Evolutionary conservation across 345 rosid species (phyloP).

Genomic region (Populus ilicifolia): DNA sequence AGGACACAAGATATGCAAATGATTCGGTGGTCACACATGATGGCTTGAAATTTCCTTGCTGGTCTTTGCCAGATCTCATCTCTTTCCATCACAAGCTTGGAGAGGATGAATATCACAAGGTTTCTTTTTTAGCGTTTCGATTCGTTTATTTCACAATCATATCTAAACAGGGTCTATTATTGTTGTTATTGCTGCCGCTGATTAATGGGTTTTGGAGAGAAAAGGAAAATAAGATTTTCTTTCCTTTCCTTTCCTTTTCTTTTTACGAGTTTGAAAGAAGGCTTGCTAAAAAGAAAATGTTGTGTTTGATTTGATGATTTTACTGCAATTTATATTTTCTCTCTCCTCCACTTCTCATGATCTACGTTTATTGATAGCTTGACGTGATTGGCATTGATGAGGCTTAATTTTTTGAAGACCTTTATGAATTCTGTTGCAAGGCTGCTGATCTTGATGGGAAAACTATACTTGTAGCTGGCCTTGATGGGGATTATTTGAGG

Average conservation of each 20-base stretch:
- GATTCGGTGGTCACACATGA: slow-evolving; percentile 83
- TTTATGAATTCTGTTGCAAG: slow-evolving; percentile 80
- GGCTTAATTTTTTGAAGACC: slow-evolving; percentile 89
- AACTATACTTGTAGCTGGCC: slow-evolving; percentile 67
- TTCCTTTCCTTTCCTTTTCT: background rate
- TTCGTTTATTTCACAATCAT: background rate
- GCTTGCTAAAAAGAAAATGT: no score
- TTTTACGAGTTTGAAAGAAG: background rate
- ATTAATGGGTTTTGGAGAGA: background rate
- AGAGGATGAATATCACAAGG: slow-evolving; percentile 60
- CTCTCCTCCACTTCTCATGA: background rate
- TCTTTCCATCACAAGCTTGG: slow-evolving; percentile 52
- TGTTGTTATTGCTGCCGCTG: background rate
- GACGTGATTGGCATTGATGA: slow-evolving; percentile 94
- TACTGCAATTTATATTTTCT: no score
- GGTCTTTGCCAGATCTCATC: slow-evolving; percentile 71
- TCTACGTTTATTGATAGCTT: slow-evolving; percentile 37
- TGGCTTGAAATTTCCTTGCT: slow-evolving; percentile 72
- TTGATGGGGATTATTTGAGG: slow-evolving; percentile 95
- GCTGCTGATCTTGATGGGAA: slow-evolving; percentile 87
- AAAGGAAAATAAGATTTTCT: background rate
- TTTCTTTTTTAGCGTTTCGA: background rate
- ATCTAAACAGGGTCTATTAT: background rate
- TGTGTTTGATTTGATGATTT: no score
- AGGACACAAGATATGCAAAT: slow-evolving; percentile 65